These are phyloP conservation scores for Buddleja alternifolia DNA, from an alignment of 257 asterid genomes.

Conservation along the genomic window DNA sequence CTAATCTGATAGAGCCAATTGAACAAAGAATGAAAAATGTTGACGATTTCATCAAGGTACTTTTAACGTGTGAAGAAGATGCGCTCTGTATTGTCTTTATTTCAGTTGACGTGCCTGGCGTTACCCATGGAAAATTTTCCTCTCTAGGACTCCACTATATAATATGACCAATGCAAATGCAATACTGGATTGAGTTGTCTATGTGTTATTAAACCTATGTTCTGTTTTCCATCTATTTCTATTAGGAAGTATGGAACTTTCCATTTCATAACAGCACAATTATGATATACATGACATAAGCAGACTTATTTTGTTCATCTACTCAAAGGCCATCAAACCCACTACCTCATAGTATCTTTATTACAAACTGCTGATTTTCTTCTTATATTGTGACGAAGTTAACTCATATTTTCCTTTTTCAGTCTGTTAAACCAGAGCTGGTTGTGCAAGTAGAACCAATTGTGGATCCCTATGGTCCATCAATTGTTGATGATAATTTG, in stretches of 20 bases:
- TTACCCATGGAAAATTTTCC: neutral
- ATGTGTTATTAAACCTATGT: constrained; percentile 4
- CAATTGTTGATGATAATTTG: constrained; percentile 73
- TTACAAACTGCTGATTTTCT: constrained; percentile 23
- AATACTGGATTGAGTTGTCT: constrained; percentile 21
- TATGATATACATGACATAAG: neutral
- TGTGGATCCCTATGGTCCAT: constrained; percentile 90
- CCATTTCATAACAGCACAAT: neutral
- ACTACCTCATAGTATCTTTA: constrained; percentile 5
- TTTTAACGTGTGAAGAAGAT: constrained; percentile 2
- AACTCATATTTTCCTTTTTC: constrained; percentile 31
- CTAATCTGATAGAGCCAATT: constrained; percentile 71
- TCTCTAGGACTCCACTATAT: neutral
- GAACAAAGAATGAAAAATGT: constrained; percentile 73
- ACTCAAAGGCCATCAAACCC: neutral
- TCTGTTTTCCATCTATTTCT: constrained; percentile 8
- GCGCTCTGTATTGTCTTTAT: neutral
- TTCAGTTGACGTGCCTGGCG: constrained; percentile 7
- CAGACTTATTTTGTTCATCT: constrained; percentile 9
- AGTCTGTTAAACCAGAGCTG: constrained; percentile 82
- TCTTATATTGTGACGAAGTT: constrained; percentile 24
- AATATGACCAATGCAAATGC: neutral
- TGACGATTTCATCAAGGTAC: constrained; percentile 77
- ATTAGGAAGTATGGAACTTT: constrained; percentile 12
- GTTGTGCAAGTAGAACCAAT: constrained; percentile 77